Percentiles rank a stretch among this genome's conserved stretches.
Conservation (phyloP, 2,329 filamentous ascomycete genomes). For the Aspergillus sp. region DNA sequence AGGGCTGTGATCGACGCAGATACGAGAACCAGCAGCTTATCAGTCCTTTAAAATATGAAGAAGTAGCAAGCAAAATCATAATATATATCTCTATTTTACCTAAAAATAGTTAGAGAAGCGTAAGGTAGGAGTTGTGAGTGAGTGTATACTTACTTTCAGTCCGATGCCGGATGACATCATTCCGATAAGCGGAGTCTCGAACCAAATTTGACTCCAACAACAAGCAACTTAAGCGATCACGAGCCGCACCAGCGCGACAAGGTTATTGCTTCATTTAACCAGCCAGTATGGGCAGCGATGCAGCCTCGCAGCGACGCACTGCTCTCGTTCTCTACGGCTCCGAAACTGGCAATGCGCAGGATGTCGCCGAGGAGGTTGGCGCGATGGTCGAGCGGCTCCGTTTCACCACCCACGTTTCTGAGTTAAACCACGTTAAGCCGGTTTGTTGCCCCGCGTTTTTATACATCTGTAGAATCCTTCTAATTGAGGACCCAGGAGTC, state of each 20-base stretch:
- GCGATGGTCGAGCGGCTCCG: constrained; percentile 72
- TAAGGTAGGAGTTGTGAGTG: no score
- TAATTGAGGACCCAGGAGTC: constrained; percentile 25
- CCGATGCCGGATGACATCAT: constrained; percentile 29
- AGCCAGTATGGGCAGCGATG: constrained; percentile 25
- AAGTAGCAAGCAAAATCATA: no score
- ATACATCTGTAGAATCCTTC: background rate
- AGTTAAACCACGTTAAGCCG: constrained; percentile 73
- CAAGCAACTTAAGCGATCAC: background rate
- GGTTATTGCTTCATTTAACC: background rate
- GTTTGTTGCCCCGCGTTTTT: constrained; percentile 51
- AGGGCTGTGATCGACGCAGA: no score
- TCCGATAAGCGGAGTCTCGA: constrained; percentile 20
- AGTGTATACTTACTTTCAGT: background rate
- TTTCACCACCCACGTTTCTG: constrained; percentile 72
- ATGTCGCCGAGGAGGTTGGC: constrained; percentile 82
- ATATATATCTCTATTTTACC: no score
- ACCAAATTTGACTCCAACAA: constrained; percentile 15
- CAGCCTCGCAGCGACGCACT: constrained; percentile 34
- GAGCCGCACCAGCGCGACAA: background rate
- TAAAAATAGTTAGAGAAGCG: no score
- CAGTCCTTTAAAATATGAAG: no score
- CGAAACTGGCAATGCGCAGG: constrained; percentile 91
- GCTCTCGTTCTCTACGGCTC: constrained; percentile 85
- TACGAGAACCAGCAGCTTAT: no score